phyloP scores from a whole-genome alignment of 2,329 filamentous ascomycete genomes.

The Fusarium armeniacum region DNA sequence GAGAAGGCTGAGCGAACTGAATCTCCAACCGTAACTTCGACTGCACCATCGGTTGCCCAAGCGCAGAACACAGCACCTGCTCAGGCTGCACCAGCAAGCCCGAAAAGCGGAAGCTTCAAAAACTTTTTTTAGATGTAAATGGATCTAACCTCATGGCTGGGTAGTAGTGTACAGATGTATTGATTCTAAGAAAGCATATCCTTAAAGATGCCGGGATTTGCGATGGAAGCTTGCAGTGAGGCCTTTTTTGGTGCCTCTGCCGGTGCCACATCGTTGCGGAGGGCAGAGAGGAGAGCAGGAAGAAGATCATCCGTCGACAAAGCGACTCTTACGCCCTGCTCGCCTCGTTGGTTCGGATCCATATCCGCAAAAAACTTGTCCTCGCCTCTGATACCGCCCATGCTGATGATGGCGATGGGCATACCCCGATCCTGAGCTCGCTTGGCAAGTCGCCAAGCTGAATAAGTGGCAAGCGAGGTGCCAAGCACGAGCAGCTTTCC shows the following conservation, averaged over 20 bases:
- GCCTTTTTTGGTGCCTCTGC: conserved; percentile 20
- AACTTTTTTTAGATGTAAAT: conserved; percentile 64
- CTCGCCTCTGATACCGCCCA: conserved; percentile 86
- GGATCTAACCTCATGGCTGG: conserved; percentile 31
- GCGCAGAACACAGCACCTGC: conserved; percentile 31
- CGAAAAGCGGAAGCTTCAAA: conserved; percentile 56
- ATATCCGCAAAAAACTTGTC: conserved; percentile 76
- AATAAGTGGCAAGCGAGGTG: conserved; percentile 94
- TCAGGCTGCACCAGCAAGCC: conserved; percentile 46
- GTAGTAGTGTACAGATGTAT: conserved; percentile 40
- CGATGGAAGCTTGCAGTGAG: conserved; percentile 29
- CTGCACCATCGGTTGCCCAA: conserved; percentile 22
- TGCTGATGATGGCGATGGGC: conserved; percentile 88
- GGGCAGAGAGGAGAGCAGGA: conserved; percentile 67
- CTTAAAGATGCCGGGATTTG: conserved; percentile 62
- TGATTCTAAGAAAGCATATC: conserved; percentile 69
- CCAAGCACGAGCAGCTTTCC: conserved; percentile 83
- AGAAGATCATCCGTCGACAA: conserved; percentile 70
- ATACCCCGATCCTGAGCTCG: conserved; percentile 84
- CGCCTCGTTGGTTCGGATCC: conserved; percentile 64
- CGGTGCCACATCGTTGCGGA: conserved; percentile 55
- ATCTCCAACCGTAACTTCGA: conserved; percentile 26
- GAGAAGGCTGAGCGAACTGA: conserved; percentile 56
- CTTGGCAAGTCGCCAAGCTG: conserved; percentile 91
- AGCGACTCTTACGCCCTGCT: conserved; percentile 69